Evolutionary conservation across 2,329 filamentous ascomycete species (phyloP), one percentile per base, ranked within the genome.

Genomic region (Fusarium euwallaceae): DNA sequence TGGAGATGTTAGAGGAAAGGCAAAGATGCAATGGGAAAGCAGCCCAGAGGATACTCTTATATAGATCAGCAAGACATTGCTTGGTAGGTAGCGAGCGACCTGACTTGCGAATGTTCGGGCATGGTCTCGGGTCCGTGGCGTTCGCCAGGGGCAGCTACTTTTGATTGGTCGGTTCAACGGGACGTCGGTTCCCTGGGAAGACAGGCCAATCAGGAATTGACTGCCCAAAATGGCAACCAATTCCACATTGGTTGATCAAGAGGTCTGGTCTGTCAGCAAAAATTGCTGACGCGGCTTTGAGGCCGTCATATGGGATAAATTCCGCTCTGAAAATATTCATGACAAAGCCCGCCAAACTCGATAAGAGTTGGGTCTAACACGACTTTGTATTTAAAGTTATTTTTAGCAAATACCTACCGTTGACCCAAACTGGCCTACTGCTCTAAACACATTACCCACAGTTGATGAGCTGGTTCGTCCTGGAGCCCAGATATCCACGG

Each of bases 221-320:
- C n/a, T 41, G 29, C 56, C 56, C 56, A 59, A 59, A 39, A 24
- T 11, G 56, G 32, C 29, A 41, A 59, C 56, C 56, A 59, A 59
- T 59, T 59, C 56, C 56, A 37, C 11, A 59, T 59, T 59, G 36
- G 34, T 16, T 59, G n/a, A 29, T 12, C 14, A 22, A 27, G 27
- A 27, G 27, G 27, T 27, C 12, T n/a, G 6, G 41, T 14, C 43
- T 24, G 43, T 48, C 43, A 48, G 43, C 20, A 22, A 45, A 45
- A 22, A 45, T 45, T 45, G 41, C 41, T n/a, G 17, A 20, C 41
- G n/a, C 41, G 41, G 41, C 41, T 45, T n/a, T 45, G 20, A 4
- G 43, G 20, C 9, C 12, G 43, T 45, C 43, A 45, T 20, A 14
- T 45, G 43, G 41, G 41, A 45, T 22, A 22, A 27, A 24, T 6